phyloP scores from a whole-genome alignment of 2,329 filamentous ascomycete genomes.

The Nemania sp. region DNA sequence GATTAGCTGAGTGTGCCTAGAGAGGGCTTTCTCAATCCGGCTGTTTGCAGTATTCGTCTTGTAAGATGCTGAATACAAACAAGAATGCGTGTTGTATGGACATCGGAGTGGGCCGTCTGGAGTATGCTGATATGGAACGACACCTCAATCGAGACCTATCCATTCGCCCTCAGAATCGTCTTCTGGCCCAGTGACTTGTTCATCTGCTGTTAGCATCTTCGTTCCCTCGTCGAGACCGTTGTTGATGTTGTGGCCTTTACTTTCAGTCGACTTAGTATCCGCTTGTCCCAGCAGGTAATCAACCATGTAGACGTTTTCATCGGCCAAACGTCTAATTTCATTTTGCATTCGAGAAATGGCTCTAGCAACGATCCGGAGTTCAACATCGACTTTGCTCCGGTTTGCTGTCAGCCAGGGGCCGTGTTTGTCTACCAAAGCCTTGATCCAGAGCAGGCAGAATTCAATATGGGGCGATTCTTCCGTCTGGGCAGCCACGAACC shows the following conservation, averaged over 20 bases:
- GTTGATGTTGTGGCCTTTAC: slow-evolving; percentile 16
- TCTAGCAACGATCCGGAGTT: slow-evolving; percentile 80
- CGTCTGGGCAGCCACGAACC: slow-evolving; percentile 84
- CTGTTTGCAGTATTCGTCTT: neutral
- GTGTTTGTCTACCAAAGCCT: slow-evolving; percentile 78
- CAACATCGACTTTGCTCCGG: slow-evolving; percentile 77
- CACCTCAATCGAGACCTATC: slow-evolving; percentile 40
- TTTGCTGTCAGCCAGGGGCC: slow-evolving; percentile 85
- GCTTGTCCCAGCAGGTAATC: slow-evolving; percentile 74
- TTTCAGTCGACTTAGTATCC: slow-evolving; percentile 25
- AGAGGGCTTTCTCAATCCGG: neutral
- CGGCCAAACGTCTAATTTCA: slow-evolving; percentile 80
- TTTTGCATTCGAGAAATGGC: slow-evolving; percentile 80
- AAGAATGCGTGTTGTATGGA: neutral
- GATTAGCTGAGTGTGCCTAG: neutral
- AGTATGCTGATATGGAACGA: neutral
- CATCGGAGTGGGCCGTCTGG: neutral
- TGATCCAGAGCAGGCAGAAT: slow-evolving; percentile 92
- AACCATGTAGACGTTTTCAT: slow-evolving; percentile 87
- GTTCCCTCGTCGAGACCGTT: slow-evolving; percentile 29
- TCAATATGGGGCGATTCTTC: slow-evolving; percentile 93
- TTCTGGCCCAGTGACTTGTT: slow-evolving; percentile 26
- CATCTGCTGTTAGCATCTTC: slow-evolving; percentile 33
- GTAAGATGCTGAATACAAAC: neutral
- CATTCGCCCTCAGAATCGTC: slow-evolving; percentile 39